Evolutionary conservation across 139 green algal species (phyloP).

Genomic region (Astrephomene gubernaculifera): DNA sequence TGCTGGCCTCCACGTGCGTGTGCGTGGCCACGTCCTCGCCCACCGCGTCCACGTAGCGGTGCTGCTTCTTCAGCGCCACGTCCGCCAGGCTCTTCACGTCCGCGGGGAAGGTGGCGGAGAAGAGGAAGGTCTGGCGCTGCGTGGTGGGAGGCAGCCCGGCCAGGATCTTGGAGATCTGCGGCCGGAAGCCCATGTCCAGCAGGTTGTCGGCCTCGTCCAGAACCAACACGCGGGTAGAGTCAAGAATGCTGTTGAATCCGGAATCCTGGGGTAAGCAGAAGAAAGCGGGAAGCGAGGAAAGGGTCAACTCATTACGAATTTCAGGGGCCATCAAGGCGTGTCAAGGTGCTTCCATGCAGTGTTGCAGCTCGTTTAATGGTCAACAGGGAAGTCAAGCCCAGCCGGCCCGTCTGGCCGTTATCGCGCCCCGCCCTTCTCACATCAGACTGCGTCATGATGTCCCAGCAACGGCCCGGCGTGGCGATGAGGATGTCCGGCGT

Average conservation of each 20-base stretch:
- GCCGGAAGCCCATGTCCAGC: constrained; percentile 95
- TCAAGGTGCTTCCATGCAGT: too few relatives aligned
- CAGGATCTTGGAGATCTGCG: constrained; percentile 72
- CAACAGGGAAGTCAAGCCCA: too few relatives aligned
- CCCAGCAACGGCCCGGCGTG: constrained; percentile 90
- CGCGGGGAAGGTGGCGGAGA: constrained; percentile 86
- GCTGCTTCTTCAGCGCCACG: constrained; percentile 36
- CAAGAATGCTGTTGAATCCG: neutral
- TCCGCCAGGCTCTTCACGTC: constrained; percentile 76
- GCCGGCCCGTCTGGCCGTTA: too few relatives aligned
- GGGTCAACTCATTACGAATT: too few relatives aligned
- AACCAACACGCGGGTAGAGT: constrained; percentile 78
- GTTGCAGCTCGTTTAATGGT: too few relatives aligned
- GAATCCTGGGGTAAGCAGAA: neutral
- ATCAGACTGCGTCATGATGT: constrained; percentile 68
- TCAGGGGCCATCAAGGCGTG: too few relatives aligned
- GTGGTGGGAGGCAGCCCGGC: constrained; percentile 66
- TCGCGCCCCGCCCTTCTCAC: neutral
- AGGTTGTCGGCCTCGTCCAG: constrained; percentile 97
- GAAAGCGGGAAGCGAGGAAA: too few relatives aligned
- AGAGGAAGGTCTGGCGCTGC: constrained; percentile 90
- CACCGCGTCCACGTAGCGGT: constrained; percentile 54
- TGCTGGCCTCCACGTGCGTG: constrained; percentile 28
- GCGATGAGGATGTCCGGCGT: constrained; percentile 85
- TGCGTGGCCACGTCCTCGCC: constrained; percentile 55